Evolutionary conservation across 75 land plant species (phyloP), one percentile per base, ranked within the genome.

Genomic region (Pinus albicaulis): DNA sequence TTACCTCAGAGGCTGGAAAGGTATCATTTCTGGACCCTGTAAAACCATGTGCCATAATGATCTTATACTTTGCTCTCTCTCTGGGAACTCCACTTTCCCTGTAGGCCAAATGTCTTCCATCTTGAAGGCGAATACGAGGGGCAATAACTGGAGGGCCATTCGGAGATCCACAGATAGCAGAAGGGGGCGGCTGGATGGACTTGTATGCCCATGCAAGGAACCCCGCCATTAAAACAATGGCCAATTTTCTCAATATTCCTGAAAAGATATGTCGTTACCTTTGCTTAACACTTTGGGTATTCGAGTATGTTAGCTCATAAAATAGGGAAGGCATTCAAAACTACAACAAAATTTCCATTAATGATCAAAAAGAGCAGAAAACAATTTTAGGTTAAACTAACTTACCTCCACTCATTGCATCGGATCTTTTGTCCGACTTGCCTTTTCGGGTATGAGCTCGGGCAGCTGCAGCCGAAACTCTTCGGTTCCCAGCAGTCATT

Each of bases 21-120:
- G 73, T 55, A 73, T 77, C 74, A 63, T 88, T 80, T 59, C 90
- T 87, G 75, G 82, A 89, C 20, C 84, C 73, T 23, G 69, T 73
- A 78, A 88, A 90, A 20, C 90, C 95, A 78, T 95, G 98, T 24
- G 89, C 60, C 64, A n/a, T 72, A 17, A 95, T 65, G 69, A 95
- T 76, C 76, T 93, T 90, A 76, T 87, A 77, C 62, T 80, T 86
- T 17, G 98, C 95, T 44, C 24, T 71, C 55, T 89, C 89, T 77
- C 75, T 86, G 17, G 91, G 83, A 25, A 89, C 92, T 34, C 98
- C 98, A 56, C 22, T 11, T 72, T 95, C 98, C 76, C 82, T 87
- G 84, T 95, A 95, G 34, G 98, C 95, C 72, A 92, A 76, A 76
- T 85, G 77, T 61, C 98, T 83, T 57, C 98, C 98, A 81, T 95